Conservation (phyloP, 2,329 filamentous ascomycete species). For the Triangularia setosa region DNA sequence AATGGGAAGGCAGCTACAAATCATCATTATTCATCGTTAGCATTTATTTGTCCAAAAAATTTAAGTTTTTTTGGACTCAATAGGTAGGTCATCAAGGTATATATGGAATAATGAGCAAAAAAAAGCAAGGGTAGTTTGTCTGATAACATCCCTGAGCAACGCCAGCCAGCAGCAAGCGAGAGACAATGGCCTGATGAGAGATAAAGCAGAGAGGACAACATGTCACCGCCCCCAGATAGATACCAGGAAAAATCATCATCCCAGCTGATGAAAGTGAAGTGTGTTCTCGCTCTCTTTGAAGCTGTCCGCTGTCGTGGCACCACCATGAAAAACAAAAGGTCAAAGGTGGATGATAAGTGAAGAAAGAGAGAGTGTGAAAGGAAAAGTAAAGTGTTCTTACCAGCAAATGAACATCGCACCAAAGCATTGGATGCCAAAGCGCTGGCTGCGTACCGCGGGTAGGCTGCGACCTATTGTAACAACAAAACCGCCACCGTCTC, state of each 20-base stretch:
- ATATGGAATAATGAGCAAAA: not conserved
- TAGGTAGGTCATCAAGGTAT: not conserved
- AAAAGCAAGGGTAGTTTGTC: not conserved
- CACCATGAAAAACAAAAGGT: slow-evolving; percentile 22
- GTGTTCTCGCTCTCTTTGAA: too few relatives aligned
- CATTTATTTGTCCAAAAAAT: not conserved
- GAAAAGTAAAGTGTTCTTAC: slow-evolving; percentile 34
- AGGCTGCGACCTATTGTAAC: slow-evolving; percentile 61
- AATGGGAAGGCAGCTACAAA: slow-evolving; percentile 65
- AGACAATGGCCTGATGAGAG: slow-evolving; percentile 13
- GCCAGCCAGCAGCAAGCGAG: not conserved
- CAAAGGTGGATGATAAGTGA: not conserved
- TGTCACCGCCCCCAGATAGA: not conserved
- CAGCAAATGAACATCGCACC: slow-evolving; percentile 71
- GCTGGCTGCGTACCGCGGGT: slow-evolving; percentile 69
- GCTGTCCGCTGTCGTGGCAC: slow-evolving; percentile 10
- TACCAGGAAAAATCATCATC: not conserved
- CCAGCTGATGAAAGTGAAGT: too few relatives aligned
- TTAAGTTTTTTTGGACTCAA: too few relatives aligned
- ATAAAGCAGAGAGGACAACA: slow-evolving; percentile 16
- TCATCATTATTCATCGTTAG: not conserved
- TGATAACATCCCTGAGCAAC: not conserved
- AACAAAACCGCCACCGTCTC: slow-evolving; percentile 24
- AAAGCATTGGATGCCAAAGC: slow-evolving; percentile 83
- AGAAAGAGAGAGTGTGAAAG: not conserved